Evolutionary conservation across 495 filamentous ascomycete species (phyloP).

Genomic region (Letharia lupina): DNA sequence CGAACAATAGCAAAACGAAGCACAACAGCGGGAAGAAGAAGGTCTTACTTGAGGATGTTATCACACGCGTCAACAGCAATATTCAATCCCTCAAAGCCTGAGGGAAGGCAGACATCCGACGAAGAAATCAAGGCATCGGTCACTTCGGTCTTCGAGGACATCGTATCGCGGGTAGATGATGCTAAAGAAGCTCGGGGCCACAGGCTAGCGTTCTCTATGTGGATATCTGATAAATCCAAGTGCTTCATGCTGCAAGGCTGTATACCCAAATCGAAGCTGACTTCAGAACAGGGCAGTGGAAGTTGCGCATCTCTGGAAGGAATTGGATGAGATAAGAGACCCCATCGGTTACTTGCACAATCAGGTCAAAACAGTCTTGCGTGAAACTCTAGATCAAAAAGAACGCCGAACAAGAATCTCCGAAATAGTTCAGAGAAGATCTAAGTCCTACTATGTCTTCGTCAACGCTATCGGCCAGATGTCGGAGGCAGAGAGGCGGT

Average conservation of each 20-base stretch:
- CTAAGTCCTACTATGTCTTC: conserved; percentile 5
- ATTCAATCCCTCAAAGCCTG: conserved; percentile 5
- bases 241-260: not conserved
- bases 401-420: conserved; percentile 7
- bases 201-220: not conserved
- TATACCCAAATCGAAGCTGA: not conserved
- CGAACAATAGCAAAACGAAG: conserved; percentile 4
- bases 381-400: conserved; percentile 4
- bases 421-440: conserved; percentile 8
- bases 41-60: conserved; percentile 8
- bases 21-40: not conserved
- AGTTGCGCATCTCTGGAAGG: not conserved
- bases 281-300: not conserved
- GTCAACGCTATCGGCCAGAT: not conserved
- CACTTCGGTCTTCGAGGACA: not conserved
- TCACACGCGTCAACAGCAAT: not conserved
- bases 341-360: conserved; percentile 11
- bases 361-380: not conserved
- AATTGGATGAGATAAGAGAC: not conserved
- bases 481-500: not conserved
- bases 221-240: not conserved
- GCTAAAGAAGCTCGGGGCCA: not conserved
- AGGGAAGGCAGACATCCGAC: conserved; percentile 7
- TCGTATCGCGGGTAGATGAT: not conserved
- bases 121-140: not conserved